A percentile compares a stretch with the other conserved stretches of the same genome.
Conservation (phyloP, 2,329 filamentous ascomycete species). For the Helicocarpus griseus region DNA sequence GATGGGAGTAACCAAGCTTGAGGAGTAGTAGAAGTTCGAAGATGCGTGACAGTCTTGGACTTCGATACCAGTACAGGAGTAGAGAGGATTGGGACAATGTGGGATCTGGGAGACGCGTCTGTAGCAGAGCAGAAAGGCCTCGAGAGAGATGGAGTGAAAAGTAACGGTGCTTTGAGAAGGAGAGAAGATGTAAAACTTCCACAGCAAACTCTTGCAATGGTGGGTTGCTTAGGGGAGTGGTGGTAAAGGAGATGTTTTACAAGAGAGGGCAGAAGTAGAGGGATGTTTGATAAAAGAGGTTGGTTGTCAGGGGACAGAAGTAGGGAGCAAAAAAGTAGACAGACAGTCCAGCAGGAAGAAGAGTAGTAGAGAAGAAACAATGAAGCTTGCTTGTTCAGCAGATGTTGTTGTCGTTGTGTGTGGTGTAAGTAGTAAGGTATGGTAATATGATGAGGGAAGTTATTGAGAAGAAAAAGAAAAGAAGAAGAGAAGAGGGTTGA, state of each 20-base stretch:
- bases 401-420: no score
- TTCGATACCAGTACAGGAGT: no score
- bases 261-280: background rate
- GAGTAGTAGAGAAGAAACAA: background rate
- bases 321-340: background rate
- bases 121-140: background rate
- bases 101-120: background rate
- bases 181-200: background rate
- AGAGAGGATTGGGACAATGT: background rate
- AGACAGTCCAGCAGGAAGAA: slow-evolving; percentile 3
- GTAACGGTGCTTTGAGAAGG: background rate
- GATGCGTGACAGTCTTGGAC: background rate
- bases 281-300: background rate
- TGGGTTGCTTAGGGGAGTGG: no score
- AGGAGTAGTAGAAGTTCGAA: background rate
- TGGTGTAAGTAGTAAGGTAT: no score
- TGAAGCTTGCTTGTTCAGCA: background rate
- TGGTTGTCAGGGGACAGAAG: background rate
- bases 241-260: no score
- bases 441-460: background rate
- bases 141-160: background rate
- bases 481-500: no score
- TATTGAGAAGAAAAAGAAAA: no score
- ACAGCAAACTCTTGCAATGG: no score
- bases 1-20: background rate